A percentile compares a stretch with the other conserved stretches of the same genome.
Evolutionary conservation across 192 early-diverging fungal genomes (phyloP).

Genomic region (Backusella psychrophila): DNA sequence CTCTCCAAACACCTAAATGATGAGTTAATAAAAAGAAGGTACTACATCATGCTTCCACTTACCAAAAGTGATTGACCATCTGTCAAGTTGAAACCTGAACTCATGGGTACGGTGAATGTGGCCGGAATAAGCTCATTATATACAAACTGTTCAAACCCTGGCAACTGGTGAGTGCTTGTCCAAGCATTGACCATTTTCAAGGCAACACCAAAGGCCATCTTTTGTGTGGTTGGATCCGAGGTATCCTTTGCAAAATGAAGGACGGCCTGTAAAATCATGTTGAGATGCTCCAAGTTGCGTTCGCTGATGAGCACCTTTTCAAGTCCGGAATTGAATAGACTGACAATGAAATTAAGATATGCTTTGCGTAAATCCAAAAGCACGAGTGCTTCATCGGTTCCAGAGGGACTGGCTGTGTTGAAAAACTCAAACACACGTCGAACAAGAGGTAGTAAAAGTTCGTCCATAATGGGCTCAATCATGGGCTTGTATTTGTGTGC

Average conservation of each 20-base stretch:
- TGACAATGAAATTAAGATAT: slow-evolving; percentile 77
- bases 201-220: slow-evolving; percentile 68
- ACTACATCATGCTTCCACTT: background rate
- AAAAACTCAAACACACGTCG: slow-evolving; percentile 83
- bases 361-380: slow-evolving; percentile 77
- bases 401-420: slow-evolving; percentile 70
- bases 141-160: slow-evolving; percentile 74
- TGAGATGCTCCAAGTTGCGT: slow-evolving; percentile 61
- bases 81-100: slow-evolving; percentile 61
- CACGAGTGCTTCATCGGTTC: slow-evolving; percentile 84
- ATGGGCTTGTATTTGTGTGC: slow-evolving; percentile 89
- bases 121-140: slow-evolving; percentile 69
- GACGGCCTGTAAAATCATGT: slow-evolving; percentile 63
- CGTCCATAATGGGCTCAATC: slow-evolving; percentile 67
- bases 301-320: slow-evolving; percentile 73
- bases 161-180: slow-evolving; percentile 44
- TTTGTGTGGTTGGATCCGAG: slow-evolving; percentile 60
- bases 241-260: slow-evolving; percentile 63
- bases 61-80: slow-evolving; percentile 80
- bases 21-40: background rate
- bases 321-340: slow-evolving; percentile 79
- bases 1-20: slow-evolving; percentile 47
- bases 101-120: slow-evolving; percentile 82
- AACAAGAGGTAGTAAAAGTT: slow-evolving; percentile 76
- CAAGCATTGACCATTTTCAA: slow-evolving; percentile 65